These are phyloP conservation scores for Aegilops longissima DNA, from an alignment of 176 grass and related monocot genomes.

Conservation along the genomic window DNA sequence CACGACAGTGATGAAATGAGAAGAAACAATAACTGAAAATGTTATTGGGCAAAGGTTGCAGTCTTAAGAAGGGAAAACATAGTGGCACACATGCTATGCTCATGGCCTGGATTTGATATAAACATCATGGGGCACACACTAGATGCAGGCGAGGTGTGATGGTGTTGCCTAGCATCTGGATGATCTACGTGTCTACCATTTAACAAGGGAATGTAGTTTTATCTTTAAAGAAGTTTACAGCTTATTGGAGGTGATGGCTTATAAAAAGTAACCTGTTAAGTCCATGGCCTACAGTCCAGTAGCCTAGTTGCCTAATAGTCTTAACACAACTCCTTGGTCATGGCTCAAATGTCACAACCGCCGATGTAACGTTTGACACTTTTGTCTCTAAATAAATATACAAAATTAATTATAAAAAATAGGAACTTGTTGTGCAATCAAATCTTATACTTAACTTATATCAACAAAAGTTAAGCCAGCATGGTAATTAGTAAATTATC, in stretches of 20 bases:
- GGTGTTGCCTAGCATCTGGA: not conserved
- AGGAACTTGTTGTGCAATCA: not conserved
- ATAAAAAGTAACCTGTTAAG: not conserved
- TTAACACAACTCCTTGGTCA: conserved; percentile 2
- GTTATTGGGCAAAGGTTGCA: not conserved
- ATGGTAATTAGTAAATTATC: not conserved
- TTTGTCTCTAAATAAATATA: not conserved
- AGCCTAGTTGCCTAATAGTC: not conserved
- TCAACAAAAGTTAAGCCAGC: not conserved
- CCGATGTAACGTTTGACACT: not conserved
- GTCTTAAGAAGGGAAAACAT: conserved; percentile 2
- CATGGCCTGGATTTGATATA: not conserved
- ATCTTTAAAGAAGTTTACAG: not conserved
- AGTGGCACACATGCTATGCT: not conserved
- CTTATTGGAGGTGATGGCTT: not conserved
- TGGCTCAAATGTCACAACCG: not conserved
- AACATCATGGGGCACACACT: not conserved
- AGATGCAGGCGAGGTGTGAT: not conserved
- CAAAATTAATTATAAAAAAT: conserved; percentile 1
- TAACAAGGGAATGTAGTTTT: not conserved
- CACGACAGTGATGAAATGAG: conserved; percentile 17
- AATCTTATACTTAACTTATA: not conserved
- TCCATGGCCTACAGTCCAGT: not conserved
- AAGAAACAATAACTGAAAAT: conserved; percentile 5
- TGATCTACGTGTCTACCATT: not conserved